Percentiles rank a stretch among this genome's conserved stretches.
Conservation (phyloP, 306 rosid species). For the Macrotyloma uniflorum region DNA sequence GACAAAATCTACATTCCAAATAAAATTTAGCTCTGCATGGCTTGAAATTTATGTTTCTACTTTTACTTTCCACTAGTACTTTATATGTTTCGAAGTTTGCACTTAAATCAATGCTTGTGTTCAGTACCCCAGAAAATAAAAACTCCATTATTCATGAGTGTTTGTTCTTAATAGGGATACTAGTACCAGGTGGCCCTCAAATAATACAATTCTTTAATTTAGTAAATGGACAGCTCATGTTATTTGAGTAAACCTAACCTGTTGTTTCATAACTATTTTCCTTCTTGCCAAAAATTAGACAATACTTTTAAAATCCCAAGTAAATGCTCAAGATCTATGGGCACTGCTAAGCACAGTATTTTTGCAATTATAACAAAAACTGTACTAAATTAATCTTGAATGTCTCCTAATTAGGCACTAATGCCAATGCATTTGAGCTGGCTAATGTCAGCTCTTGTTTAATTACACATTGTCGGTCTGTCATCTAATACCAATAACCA, state of each 20-base stretch:
- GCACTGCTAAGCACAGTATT: slow-evolving; percentile 48
- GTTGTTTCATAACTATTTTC: slow-evolving; percentile 39
- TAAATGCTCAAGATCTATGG: slow-evolving; percentile 48
- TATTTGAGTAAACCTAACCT: slow-evolving; percentile 39
- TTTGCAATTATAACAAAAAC: slow-evolving; percentile 28
- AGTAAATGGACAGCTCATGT: slow-evolving; percentile 46
- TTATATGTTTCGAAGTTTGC: slow-evolving; percentile 17
- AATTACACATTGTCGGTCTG: slow-evolving; percentile 61
- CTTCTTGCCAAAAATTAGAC: slow-evolving; percentile 31
- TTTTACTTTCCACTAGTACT: not conserved
- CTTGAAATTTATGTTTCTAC: slow-evolving; percentile 35
- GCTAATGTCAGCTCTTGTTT: slow-evolving; percentile 77
- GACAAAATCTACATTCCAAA: slow-evolving; percentile 55
- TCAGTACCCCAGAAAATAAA: not conserved
- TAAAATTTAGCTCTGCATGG: slow-evolving; percentile 32
- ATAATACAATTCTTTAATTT: slow-evolving; percentile 22
- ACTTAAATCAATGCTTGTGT: slow-evolving; percentile 24
- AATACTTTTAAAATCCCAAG: slow-evolving; percentile 61
- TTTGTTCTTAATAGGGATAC: slow-evolving; percentile 27
- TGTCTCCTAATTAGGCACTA: slow-evolving; percentile 62
- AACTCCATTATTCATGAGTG: slow-evolving; percentile 3
- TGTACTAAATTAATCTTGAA: slow-evolving; percentile 39
- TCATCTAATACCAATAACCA: slow-evolving; percentile 38
- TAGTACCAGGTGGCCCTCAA: slow-evolving; percentile 37
- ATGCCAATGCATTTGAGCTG: slow-evolving; percentile 91